Conservation (phyloP, 208 protist genomes). For the Trypanosoma mega region DNA sequence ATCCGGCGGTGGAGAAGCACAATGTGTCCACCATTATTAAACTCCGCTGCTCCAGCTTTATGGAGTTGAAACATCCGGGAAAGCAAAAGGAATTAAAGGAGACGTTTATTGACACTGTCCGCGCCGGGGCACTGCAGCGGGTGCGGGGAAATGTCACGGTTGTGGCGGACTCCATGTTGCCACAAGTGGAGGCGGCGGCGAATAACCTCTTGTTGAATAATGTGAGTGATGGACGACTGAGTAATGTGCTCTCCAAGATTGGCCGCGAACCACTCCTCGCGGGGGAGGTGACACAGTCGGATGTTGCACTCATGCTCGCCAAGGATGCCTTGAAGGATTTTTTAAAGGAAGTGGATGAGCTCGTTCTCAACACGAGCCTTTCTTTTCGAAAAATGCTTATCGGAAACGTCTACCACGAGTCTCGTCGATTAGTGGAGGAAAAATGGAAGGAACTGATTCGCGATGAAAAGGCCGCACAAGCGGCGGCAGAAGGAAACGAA, state of each 20-base stretch:
- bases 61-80: constrained; percentile 89
- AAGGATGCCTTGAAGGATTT: constrained; percentile 91
- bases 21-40: constrained; percentile 88
- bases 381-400: constrained; percentile 82
- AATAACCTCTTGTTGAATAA: constrained; percentile 82
- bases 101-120: constrained; percentile 86
- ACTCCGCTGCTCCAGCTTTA: constrained; percentile 84
- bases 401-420: constrained; percentile 70
- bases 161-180: constrained; percentile 74
- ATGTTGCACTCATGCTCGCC: constrained; percentile 71
- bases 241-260: constrained; percentile 83
- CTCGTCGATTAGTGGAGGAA: constrained; percentile 57
- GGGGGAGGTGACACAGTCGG: constrained; percentile 48
- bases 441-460: constrained; percentile 59
- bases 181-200: constrained; percentile 76
- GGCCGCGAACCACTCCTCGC: constrained; percentile 71
- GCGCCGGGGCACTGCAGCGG: constrained; percentile 61
- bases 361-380: constrained; percentile 80
- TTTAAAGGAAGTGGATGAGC: constrained; percentile 72
- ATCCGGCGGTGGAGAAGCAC: constrained; percentile 57
- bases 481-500: constrained; percentile 29
- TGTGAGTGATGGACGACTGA: constrained; percentile 81
- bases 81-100: constrained; percentile 90
- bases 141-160: constrained; percentile 67
- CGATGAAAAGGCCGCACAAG: constrained; percentile 19